Base-by-base conservation (phyloP, 306 rosid genomes). In the Malus asiatica region DNA sequence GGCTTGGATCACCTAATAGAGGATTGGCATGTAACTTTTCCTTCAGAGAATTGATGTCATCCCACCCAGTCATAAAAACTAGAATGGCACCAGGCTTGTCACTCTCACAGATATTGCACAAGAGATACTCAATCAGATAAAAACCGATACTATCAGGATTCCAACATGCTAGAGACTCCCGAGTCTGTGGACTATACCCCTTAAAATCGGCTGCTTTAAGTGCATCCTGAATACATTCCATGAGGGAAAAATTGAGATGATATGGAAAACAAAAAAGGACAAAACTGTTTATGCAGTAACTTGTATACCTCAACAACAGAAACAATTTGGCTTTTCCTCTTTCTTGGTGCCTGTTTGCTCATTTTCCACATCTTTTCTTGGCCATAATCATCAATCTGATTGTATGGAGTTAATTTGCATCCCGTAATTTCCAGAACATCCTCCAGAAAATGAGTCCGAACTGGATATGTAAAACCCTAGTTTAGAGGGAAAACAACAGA, bases 21-120 rank as follows among this genome's bases (percentile, higher is more conserved):
- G 87, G 81, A 82, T 92, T 91, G 35, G 87, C 70, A 69, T 78
- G 90, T 74, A 96, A 90, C 83, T 92, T 92, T 57, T 96, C 99
- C 79, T 89, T 96, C 69, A 96, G 83, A 81, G 91, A 89, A 78
- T 78, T 89, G 77, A 96, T 92, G 78, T 92, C 99, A 83, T 96
- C 99, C 97, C 99, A 96, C 72, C 99, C 99, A 63, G 99, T 96
- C 99, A 96, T 88, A 85, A 96, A 96, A 84, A 96, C 93, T 76
- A 96, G 87, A 80, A 96, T 80, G 55, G 97, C 99, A 52, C 99
- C 99, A 55, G 93, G 94, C 72, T 73, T 79, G 73, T 96, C 93
- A 61, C 85, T 85, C 82, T 89, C 89, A 80, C 98, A 95, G 84
- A 92, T 92, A 77, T 86, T 74, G 87, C 86, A 88, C 61, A 96